Base-by-base conservation (phyloP, 306 rosid species). In the Herpetospermum pedunculosum region DNA sequence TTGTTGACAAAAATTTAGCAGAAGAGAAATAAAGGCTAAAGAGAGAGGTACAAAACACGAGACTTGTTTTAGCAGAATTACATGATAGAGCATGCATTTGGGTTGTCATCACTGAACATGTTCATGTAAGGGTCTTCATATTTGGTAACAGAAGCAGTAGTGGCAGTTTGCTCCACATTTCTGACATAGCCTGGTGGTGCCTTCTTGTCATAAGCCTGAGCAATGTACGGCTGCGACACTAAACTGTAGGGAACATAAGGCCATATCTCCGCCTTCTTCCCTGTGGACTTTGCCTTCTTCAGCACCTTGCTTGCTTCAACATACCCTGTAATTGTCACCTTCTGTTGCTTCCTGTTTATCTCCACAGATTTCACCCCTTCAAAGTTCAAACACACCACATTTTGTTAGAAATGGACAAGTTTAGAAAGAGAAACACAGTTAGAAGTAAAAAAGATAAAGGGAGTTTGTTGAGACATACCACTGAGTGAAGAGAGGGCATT, bases 131-230 rank as follows among this genome's bases (percentile, higher is more conserved):
- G 97, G 77, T 94, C 96, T 65, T 88, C 97, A 80, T 91, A 82
- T 86, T 77, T 86, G 70, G 88, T 68, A 57, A 87, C 71, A 14
- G 87, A 83, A 78, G 77, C 95, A 34, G 73, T 78, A 30, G 81
- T 53, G 69, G 82, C 81, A 63, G 84, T 68, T 80, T 44, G 78
- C 74, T 94, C 96, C 78, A 83, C 87, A 30, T 83, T 89, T 78
- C 97, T 85, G 69, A 94, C 99, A 83, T 86, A 82, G 49, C 99
- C 99, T 70, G 99, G 88, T 81, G 99, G 99, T 75, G 99, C 99
- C 74, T 48, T 94, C 90, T 91, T 94, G 90, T 94, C 99, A 84
- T 94, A 94, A 78, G 90, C 83, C 44, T 79, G 83, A 77, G 92
- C 87, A 50, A 90, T 75, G 29, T 85, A 94, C 26, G 99, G 99